Base-by-base conservation (phyloP, 1,284 basidiomycete genomes). In the Psilocybe mexicana region DNA sequence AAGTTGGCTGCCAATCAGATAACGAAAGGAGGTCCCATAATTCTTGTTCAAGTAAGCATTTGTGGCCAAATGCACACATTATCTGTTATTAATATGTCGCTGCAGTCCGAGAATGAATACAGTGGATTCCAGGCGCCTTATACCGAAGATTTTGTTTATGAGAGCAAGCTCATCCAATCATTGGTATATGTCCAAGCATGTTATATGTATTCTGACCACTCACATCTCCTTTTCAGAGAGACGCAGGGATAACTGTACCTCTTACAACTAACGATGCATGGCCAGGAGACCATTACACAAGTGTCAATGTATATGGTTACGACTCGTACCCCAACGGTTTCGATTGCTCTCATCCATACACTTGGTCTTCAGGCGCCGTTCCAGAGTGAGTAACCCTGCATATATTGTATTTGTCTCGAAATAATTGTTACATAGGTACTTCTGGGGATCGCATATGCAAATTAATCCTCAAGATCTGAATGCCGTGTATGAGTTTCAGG, bases 291-390 rank as follows among this genome's bases (percentile, higher is more conserved):
- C 77, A 80, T 65, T 80, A 72, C 55, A 69, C 72, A 23, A 70
- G 67, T 33, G 78, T 81, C 35, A 69, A 81, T 60, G 70, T 82
- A 23, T 82, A 78, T 66, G 80, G 80, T 43, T 80, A 81, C 43
- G 79, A 82, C 58, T 78, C 79, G n/a, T 82, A 82, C 60, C 79
- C 79, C 4, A 80, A 81, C 57, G 80, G 80, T 0, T 85, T 86
- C 64, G 81, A 86, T 65, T 85, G 84, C 63, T 75, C 77, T 2
- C 64, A 79, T 59, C 82, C 84, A 1, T 65, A 76, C 35, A 70
- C 64, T 5, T 85, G 84, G 84, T 62, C 71, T 4, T 49, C 75
- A 2, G 66, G 74, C 52, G 74, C 74, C 23, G 79, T 81, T 30
- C 76, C 78, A 42, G 76, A 77, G 74, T 77, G 63, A 33, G 68